A percentile compares a stretch with the other conserved stretches of the same genome.
These are phyloP conservation scores for Populus hybrid DNA, from an alignment of 441 rosid species.

Conservation along the genomic window DNA sequence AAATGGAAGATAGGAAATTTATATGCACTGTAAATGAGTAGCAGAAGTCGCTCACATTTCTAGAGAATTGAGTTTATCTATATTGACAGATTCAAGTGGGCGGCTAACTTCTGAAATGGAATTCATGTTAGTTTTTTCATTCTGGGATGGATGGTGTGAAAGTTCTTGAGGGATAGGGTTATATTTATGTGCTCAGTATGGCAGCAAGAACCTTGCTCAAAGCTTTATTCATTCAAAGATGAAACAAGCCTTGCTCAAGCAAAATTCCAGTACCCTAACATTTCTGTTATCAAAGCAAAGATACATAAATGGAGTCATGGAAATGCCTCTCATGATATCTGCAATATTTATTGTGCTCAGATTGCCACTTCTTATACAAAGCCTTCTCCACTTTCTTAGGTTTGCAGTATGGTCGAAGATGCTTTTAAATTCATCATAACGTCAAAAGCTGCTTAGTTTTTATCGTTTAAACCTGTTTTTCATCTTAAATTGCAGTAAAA, in stretches of 20 bases:
- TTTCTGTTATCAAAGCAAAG: neutral
- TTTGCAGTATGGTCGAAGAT: too few relatives aligned
- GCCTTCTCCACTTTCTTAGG: too few relatives aligned
- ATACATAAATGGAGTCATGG: neutral
- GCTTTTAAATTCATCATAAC: too few relatives aligned
- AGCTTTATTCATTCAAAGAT: too few relatives aligned
- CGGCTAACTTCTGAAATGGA: neutral
- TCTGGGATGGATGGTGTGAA: neutral
- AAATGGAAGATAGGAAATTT: conserved; percentile 1
- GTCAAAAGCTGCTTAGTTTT: too few relatives aligned
- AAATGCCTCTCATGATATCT: neutral
- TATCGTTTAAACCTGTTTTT: too few relatives aligned
- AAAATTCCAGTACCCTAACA: neutral
- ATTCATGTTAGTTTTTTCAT: neutral
- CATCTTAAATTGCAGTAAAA: too few relatives aligned
- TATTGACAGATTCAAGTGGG: neutral
- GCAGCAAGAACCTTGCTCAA: neutral
- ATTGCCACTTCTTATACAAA: neutral
- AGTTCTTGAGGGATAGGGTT: neutral
- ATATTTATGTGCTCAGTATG: neutral
- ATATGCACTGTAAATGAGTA: conserved; percentile 6
- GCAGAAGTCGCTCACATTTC: conserved; percentile 4
- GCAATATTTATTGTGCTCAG: neutral
- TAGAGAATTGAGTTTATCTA: neutral
- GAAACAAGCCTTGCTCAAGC: neutral